phyloP scores from a whole-genome alignment of 495 filamentous ascomycete genomes.

The Durotheca rogersii region DNA sequence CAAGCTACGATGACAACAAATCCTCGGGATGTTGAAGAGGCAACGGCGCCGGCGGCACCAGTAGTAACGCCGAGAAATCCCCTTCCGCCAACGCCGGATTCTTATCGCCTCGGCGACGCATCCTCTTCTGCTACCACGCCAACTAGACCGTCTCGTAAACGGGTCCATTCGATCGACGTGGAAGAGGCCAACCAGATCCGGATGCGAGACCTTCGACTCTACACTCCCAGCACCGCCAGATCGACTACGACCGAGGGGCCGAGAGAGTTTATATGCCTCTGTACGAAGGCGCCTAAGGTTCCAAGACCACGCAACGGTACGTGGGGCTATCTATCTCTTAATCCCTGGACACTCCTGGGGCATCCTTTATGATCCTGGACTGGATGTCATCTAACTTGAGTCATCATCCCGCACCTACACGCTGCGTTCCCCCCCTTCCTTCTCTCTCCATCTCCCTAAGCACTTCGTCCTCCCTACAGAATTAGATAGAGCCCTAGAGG shows the following conservation, averaged over 20 bases:
- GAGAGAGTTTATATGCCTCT: conserved; percentile 72
- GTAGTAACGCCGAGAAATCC: conserved; percentile 1
- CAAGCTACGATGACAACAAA: conserved; percentile 20
- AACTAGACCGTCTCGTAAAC: conserved; percentile 34
- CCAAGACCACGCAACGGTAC: conserved; percentile 93
- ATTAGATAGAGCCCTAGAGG: conserved; percentile 14
- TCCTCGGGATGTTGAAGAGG: conserved; percentile 10
- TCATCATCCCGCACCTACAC: conserved; percentile 3
- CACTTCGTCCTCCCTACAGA: conserved; percentile 16
- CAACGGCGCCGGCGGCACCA: conserved; percentile 12
- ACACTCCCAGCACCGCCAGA: conserved; percentile 37
- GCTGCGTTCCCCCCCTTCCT: no score
- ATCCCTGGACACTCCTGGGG: no score
- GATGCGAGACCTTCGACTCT: conserved; percentile 43
- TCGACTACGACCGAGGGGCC: conserved; percentile 33
- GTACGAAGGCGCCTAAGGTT: conserved; percentile 89
- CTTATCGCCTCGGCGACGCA: conserved; percentile 7
- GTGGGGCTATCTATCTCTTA: conserved; percentile 44
- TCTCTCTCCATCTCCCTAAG: conserved; percentile 20
- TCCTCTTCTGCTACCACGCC: neutral
- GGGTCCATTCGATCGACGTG: conserved; percentile 51
- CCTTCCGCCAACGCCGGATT: neutral
- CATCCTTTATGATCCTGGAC: conserved; percentile 13
- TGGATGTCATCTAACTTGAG: conserved; percentile 3
- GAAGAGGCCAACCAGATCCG: conserved; percentile 46